Base-by-base conservation (phyloP, 371 early-diverging fungal species). In the Gilbertella persicaria region DNA sequence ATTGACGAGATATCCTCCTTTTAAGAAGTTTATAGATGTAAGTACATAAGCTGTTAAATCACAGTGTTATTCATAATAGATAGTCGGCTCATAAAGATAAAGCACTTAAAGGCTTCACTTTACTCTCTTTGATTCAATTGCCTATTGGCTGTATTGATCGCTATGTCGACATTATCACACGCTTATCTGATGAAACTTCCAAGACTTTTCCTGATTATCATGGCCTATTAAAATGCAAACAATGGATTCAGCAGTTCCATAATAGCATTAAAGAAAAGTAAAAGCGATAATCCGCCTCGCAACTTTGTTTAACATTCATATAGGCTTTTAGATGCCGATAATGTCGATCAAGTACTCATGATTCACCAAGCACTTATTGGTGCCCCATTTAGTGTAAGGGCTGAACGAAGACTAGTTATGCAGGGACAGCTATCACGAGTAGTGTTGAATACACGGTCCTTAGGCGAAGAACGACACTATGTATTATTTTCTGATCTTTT, bases 1-100 rank as follows among this genome's bases (percentile, higher is more conserved):
- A 21, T 49, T 76, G 10, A 56, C 66, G 20, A 50, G 68, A 46
- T 72, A 70, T 35, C 66, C 67, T 36, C 73, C 77, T 3, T 76
- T 76, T 28, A 73, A 73, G 43, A 76, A 76, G 48, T 76, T 72
- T 51, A 58, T 76, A 40, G 73, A 73, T 45, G 75, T 64, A 64
- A 64, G 65, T 55, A 50, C 50, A 41, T 6, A 35, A 40, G n/a
- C n/a, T n/a, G n/a, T n/a, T n/a, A n/a, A n/a, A n/a, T n/a, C n/a
- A n/a, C n/a, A n/a, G n/a, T n/a, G n/a, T n/a, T n/a, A n/a, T n/a
- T n/a, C n/a, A n/a, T n/a, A n/a, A n/a, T n/a, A n/a, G 38, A 12
- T 48, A 60, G 60, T 39, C 42, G 21, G 54, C 49, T 10, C 60
- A 60, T 23, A 60, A 60, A 44, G 60, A 60, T 12, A 60, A 60